These are phyloP conservation scores for Pilobolus umbonatus DNA, from an alignment of 192 early-diverging fungal genomes.

Conservation along the genomic window DNA sequence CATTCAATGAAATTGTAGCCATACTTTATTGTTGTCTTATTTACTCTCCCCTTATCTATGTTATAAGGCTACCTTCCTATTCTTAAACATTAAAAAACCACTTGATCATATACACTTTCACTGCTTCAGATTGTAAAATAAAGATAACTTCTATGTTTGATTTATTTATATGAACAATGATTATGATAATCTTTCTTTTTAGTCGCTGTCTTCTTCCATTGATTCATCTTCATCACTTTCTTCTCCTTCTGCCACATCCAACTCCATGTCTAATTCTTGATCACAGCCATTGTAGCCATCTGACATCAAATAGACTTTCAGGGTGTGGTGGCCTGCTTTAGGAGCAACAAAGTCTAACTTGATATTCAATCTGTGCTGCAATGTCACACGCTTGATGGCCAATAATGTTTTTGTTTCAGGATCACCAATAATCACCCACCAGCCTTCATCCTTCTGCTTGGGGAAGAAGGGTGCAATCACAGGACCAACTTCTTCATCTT, in stretches of 20 bases:
- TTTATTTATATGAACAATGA: background rate
- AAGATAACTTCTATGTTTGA: no score
- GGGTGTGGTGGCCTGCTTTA: conserved; percentile 49
- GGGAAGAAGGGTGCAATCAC: conserved; percentile 95
- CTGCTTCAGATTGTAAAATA: no score
- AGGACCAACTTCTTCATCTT: conserved; percentile 59
- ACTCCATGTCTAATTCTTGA: conserved; percentile 82
- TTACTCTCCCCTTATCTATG: no score
- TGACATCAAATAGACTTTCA: conserved; percentile 89
- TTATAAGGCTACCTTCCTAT: no score
- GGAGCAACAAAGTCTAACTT: conserved; percentile 83
- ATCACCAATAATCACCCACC: conserved; percentile 97
- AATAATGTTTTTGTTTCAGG: conserved; percentile 68
- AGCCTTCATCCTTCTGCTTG: conserved; percentile 81
- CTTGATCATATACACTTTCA: no score
- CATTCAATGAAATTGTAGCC: no score
- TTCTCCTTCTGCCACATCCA: conserved; percentile 54
- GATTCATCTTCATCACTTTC: conserved; percentile 48
- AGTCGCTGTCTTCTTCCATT: conserved; percentile 35
- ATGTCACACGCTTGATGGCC: conserved; percentile 85
- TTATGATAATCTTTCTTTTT: background rate
- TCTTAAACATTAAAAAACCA: no score
- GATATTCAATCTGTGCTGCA: conserved; percentile 46
- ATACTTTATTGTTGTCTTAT: no score
- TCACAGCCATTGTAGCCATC: conserved; percentile 93